Percentiles rank a stretch among this genome's conserved stretches.
Evolutionary conservation across 1,284 basidiomycete genomes (phyloP).

Genomic region (Ceratobasidium papillatum): DNA sequence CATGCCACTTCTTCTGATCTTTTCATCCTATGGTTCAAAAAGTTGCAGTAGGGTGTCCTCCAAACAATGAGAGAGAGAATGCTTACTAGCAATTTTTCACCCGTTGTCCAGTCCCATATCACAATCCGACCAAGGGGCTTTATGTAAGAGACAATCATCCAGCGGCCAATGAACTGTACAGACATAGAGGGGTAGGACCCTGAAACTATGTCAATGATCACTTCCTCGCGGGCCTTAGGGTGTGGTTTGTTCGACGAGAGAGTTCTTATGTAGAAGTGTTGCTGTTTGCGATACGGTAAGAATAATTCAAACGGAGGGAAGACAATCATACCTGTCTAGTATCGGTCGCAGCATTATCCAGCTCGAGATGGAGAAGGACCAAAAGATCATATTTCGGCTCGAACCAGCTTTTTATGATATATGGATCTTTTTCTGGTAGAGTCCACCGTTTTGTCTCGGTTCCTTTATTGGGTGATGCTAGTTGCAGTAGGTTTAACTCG

Average conservation of each 20-base stretch:
- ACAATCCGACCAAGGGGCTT: background rate
- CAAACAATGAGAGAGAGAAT: too few species aligned
- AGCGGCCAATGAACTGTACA: background rate
- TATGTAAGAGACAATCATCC: background rate
- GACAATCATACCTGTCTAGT: background rate
- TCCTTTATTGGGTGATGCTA: background rate
- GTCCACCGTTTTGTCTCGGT: background rate
- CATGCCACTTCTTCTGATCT: too few species aligned
- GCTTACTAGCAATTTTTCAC: background rate
- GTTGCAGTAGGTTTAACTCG: background rate
- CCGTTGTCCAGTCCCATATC: background rate
- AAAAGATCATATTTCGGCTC: background rate
- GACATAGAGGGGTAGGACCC: background rate
- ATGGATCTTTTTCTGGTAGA: background rate
- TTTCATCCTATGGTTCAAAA: background rate
- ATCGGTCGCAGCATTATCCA: background rate
- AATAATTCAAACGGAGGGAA: background rate
- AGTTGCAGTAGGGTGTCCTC: too few species aligned
- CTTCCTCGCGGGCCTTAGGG: background rate
- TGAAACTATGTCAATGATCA: background rate
- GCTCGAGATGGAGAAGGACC: background rate
- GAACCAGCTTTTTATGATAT: background rate
- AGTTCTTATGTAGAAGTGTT: background rate
- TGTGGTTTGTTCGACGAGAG: background rate
- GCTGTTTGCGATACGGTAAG: background rate